These are phyloP conservation scores for Ogataea hybrid DNA, from an alignment of 1,139 yeast species.

Conservation along the genomic window DNA sequence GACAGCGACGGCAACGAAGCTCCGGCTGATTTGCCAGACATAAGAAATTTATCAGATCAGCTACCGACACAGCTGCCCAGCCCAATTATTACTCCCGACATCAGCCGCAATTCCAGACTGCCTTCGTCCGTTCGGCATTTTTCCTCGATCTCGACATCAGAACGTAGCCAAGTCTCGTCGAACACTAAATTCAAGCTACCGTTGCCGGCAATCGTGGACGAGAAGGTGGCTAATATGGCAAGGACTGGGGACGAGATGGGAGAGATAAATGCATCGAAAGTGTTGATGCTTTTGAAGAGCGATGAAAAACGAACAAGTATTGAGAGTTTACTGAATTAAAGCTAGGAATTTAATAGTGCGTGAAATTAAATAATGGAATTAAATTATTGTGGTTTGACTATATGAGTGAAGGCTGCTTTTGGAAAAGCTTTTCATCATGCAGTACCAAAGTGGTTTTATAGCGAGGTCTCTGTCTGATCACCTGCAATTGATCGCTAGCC, in stretches of 20 bases:
- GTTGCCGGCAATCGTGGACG: conserved; percentile 15
- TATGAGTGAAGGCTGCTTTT: too few relatives aligned
- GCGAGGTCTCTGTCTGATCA: too few relatives aligned
- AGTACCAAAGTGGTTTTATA: too few relatives aligned
- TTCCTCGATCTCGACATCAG: not conserved
- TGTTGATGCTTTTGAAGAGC: conserved; percentile 17
- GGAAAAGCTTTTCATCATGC: too few relatives aligned
- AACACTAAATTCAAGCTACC: conserved; percentile 13
- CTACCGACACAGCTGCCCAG: conserved; percentile 17
- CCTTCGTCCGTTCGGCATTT: not conserved
- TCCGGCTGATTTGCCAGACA: not conserved
- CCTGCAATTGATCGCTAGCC: too few relatives aligned
- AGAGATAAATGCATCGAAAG: conserved; percentile 10
- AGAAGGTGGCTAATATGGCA: not conserved
- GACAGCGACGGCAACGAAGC: conserved; percentile 10
- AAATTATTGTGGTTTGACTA: too few relatives aligned
- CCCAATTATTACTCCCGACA: conserved; percentile 21
- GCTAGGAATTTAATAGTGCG: not conserved
- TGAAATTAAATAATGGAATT: not conserved
- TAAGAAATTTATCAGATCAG: conserved; percentile 3
- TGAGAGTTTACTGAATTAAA: conserved; percentile 20
- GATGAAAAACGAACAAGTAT: conserved; percentile 20
- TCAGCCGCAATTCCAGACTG: conserved; percentile 4
- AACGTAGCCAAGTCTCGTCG: not conserved
- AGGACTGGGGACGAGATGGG: not conserved